Evolutionary conservation across 2,329 filamentous ascomycete species (phyloP).

Genomic region (Fusarium sp.): DNA sequence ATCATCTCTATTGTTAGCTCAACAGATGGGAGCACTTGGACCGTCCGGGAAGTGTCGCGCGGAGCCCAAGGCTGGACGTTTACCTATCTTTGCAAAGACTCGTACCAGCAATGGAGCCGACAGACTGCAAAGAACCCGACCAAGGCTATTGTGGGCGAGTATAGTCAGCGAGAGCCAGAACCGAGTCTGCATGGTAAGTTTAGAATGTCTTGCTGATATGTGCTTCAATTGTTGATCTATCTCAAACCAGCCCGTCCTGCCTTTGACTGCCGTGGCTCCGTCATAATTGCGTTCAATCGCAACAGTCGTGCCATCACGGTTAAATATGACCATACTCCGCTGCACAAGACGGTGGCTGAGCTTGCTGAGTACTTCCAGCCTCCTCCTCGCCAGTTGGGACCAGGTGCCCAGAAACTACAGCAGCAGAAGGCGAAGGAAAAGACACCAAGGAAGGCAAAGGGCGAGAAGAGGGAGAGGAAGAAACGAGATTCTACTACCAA

Average conservation of each 20-base stretch:
- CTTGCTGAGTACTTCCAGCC: slow-evolving; percentile 65
- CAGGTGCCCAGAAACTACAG: slow-evolving; percentile 45
- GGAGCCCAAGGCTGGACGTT: slow-evolving; percentile 68
- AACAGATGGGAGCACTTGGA: slow-evolving; percentile 67
- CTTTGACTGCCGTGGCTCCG: slow-evolving; percentile 70
- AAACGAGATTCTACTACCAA: slow-evolving; percentile 39
- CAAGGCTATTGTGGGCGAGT: slow-evolving; percentile 64
- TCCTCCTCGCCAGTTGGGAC: slow-evolving; percentile 55
- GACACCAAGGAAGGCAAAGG: slow-evolving; percentile 49
- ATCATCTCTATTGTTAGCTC: slow-evolving; percentile 62
- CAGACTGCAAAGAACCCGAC: slow-evolving; percentile 60
- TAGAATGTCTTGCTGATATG: neutral
- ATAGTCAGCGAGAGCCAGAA: slow-evolving; percentile 65
- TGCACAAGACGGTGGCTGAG: slow-evolving; percentile 71
- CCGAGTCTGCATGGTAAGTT: slow-evolving; percentile 61
- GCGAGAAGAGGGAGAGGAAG: slow-evolving; percentile 46
- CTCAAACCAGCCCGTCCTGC: slow-evolving; percentile 65
- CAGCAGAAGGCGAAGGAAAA: slow-evolving; percentile 45
- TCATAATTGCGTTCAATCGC: slow-evolving; percentile 66
- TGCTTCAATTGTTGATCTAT: neutral
- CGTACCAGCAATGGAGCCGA: slow-evolving; percentile 66
- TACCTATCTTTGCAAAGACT: slow-evolving; percentile 69
- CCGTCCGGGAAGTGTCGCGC: slow-evolving; percentile 61
- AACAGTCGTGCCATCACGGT: slow-evolving; percentile 64
- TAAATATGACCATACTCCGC: slow-evolving; percentile 69